phyloP scores from a whole-genome alignment of 2,329 filamentous ascomycete species.

The Decorospora gaudefroyi region DNA sequence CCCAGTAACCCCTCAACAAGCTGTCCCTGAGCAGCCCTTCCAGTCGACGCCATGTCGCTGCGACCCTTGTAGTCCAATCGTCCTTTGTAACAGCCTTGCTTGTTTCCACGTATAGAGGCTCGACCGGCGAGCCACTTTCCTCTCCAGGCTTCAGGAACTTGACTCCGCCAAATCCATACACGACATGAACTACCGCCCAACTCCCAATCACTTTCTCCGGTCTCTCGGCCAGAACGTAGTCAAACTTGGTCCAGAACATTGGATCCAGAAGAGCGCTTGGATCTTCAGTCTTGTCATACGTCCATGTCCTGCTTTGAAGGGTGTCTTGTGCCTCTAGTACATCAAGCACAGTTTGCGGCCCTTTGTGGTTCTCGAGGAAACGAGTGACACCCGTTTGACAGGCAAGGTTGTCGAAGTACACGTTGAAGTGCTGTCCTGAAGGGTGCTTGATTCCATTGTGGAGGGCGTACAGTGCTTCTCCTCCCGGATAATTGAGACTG shows the following conservation, averaged over 20 bases:
- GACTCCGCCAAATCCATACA: slow-evolving; percentile 59
- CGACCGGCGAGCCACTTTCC: slow-evolving; percentile 23
- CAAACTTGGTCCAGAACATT: slow-evolving; percentile 62
- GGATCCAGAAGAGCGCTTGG: slow-evolving; percentile 53
- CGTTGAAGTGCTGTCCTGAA: slow-evolving; percentile 29
- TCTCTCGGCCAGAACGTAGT: slow-evolving; percentile 62
- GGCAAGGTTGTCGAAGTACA: slow-evolving; percentile 64
- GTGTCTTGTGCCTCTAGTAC: slow-evolving; percentile 29
- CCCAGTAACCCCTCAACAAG: slow-evolving; percentile 59
- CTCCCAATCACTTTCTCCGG: slow-evolving; percentile 54
- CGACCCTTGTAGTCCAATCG: slow-evolving; percentile 25
- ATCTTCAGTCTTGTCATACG: slow-evolving; percentile 65
- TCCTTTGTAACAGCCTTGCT: slow-evolving; percentile 18
- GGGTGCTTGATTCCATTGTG: slow-evolving; percentile 37
- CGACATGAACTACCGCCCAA: slow-evolving; percentile 58
- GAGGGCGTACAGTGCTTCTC: slow-evolving; percentile 67
- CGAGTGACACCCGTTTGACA: slow-evolving; percentile 67
- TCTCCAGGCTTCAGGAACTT: slow-evolving; percentile 53
- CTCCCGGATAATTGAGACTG: slow-evolving; percentile 91
- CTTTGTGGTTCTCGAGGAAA: slow-evolving; percentile 54
- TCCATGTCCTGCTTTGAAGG: slow-evolving; percentile 49
- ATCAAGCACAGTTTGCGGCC: slow-evolving; percentile 35
- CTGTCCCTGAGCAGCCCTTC: slow-evolving; percentile 43
- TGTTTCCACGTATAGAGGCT: slow-evolving; percentile 20
- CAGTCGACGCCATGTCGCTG: slow-evolving; percentile 34